Conservation (phyloP, 257 asterid species). For the Solanum rostratum region DNA sequence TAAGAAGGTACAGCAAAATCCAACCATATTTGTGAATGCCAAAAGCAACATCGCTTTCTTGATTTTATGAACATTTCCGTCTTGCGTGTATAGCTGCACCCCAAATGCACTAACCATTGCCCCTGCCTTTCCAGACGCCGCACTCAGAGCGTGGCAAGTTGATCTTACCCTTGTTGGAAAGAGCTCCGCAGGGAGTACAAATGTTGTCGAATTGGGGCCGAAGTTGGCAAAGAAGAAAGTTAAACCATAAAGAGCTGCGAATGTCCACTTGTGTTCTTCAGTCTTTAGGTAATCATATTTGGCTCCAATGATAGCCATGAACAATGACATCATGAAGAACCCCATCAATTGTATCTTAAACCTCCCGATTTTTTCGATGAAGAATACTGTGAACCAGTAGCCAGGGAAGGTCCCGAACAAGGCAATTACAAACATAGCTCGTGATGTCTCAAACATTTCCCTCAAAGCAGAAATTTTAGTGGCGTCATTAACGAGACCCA, state of each 20-base stretch:
- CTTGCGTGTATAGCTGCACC: constrained; percentile 6
- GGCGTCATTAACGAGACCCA: constrained; percentile 24
- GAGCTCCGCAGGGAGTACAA: neutral
- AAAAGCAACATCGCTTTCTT: neutral
- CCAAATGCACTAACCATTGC: constrained; percentile 6
- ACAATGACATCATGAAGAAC: neutral
- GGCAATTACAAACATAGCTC: neutral
- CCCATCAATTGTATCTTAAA: constrained; percentile 9
- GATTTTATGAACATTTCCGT: neutral
- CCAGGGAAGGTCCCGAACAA: neutral
- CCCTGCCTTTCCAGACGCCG: neutral
- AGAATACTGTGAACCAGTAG: neutral
- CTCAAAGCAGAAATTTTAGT: constrained; percentile 16
- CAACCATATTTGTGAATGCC: neutral
- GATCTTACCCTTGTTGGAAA: neutral
- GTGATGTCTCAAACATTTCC: constrained; percentile 14
- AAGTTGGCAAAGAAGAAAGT: neutral
- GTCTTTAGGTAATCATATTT: neutral
- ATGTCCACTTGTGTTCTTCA: neutral
- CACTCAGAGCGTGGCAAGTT: neutral
- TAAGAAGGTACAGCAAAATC: neutral
- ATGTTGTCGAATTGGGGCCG: neutral
- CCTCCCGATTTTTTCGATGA: neutral
- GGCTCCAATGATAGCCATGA: neutral
- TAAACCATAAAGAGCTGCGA: neutral